phyloP scores from a whole-genome alignment of 2,329 filamentous ascomycete species.

The Pseudogymnoascus sp. region DNA sequence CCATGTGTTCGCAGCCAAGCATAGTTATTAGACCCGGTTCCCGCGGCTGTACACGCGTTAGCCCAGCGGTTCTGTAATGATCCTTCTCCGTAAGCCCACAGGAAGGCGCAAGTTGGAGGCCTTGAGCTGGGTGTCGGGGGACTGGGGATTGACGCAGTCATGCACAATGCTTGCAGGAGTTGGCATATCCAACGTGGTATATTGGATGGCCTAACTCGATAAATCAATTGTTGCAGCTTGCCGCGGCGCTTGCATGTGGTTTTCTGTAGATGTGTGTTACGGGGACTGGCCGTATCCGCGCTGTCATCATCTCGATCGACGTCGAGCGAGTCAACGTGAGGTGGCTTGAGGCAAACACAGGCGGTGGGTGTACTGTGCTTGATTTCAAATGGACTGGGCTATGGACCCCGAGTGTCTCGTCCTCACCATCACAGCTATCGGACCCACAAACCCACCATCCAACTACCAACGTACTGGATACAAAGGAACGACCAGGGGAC shows the following conservation, averaged over 20 bases:
- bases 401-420: neutral
- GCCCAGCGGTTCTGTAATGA: conserved; percentile 7
- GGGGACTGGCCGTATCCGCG: neutral
- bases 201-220: neutral
- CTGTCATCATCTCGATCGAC: neutral
- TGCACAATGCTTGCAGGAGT: conserved; percentile 1
- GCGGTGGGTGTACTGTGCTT: neutral
- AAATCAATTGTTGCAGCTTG: neutral
- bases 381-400: neutral
- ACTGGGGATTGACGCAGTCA: neutral
- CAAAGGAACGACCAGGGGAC: neutral
- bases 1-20: conserved; percentile 2
- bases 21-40: neutral
- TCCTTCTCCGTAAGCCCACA: neutral
- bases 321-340: neutral
- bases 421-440: neutral
- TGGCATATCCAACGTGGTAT: conserved; percentile 10
- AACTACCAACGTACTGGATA: conserved; percentile 8
- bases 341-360: neutral
- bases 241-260: conserved; percentile 5
- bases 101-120: neutral
- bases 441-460: conserved; percentile 4
- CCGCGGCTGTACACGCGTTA: conserved; percentile 7
- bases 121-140: neutral
- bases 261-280: neutral